Conservation (phyloP, 768 basidiomycete species). For the Leccinum longicurvipes region DNA sequence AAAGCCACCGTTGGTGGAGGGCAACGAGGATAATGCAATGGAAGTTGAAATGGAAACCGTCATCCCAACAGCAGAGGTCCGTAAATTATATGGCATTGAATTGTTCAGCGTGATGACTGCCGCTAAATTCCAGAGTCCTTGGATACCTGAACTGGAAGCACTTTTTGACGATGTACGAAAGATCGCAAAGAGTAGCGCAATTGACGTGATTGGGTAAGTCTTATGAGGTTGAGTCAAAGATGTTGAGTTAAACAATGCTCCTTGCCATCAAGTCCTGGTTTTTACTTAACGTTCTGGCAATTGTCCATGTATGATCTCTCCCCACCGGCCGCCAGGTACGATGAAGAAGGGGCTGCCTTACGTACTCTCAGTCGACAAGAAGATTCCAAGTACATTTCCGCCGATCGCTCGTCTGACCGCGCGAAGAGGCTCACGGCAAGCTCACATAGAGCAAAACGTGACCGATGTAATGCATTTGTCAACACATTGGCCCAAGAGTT, state of each 20-base stretch:
- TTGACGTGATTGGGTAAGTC: constrained; percentile 69
- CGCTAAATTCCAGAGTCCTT: constrained; percentile 52
- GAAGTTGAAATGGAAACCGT: constrained; percentile 42
- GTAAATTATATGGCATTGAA: constrained; percentile 4
- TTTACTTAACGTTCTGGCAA: constrained; percentile 98
- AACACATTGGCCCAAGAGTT: constrained; percentile 62
- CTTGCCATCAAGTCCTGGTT: constrained; percentile 70
- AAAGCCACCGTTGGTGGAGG: constrained; percentile 27
- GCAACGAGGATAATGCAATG: constrained; percentile 49
- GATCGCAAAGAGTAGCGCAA: constrained; percentile 63
- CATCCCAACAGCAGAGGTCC: constrained; percentile 26
- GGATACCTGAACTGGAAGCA: constrained; percentile 70
- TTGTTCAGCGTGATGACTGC: constrained; percentile 3
- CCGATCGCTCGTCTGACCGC: constrained; percentile 73
- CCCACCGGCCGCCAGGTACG: constrained; percentile 74
- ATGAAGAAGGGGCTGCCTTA: constrained; percentile 66
- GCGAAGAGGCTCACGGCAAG: constrained; percentile 53
- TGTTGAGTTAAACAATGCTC: constrained; percentile 2
- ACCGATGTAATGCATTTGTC: constrained; percentile 62
- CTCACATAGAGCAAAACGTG: constrained; percentile 58
- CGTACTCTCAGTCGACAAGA: constrained; percentile 64
- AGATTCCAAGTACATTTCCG: constrained; percentile 56
- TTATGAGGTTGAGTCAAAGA: constrained; percentile 1
- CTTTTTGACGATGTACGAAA: constrained; percentile 75
- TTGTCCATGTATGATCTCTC: constrained; percentile 85